Evolutionary conservation across 441 rosid genomes (phyloP), one percentile per base, ranked within the genome.

Genomic region (Breynia disticha): DNA sequence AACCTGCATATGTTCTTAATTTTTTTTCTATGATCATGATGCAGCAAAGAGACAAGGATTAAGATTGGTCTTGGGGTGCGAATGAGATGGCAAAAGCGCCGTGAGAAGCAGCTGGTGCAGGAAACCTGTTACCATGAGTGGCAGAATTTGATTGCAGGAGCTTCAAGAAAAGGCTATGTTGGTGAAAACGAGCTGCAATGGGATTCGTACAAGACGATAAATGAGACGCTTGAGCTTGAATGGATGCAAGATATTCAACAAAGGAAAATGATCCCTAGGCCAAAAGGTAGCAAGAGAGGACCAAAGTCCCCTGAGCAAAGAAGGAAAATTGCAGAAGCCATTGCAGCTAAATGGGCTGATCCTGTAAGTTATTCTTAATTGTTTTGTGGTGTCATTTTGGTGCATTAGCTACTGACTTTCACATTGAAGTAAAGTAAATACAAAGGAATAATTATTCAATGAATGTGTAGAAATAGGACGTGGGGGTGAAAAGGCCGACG

Each of bases 311-410:
- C 72, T 0, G 95, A 93, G 59, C 98, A 93, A 45, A 75, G 76
- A 79, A 79, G 70, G 75, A 93, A 78, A 78, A 93, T 93, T 22
- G 91, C 97, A 13, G 90, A 75, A 62, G 88, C 98, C 55, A 88
- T 93, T 64, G 81, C 95, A 65, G 97, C 95, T 63, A 93, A 93
- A 72, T 93, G 98, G 98, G 88, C 90, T 56, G 85, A 88, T 79
- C 90, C 98, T 52, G 98, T 93, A 62, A 86, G 98, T 73, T 20
- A 21, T 5, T 32, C 10, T 46, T 15, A 24, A 19, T 45, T 55
- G 17, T 56, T 45, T 16, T 55, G 39, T 35, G 50, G 15, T 50
- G 2, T 20, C 14, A 46, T 19, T 43, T 42, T 24, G 44, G 12
- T 52, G 10, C 19, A 14, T 16, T 46, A 14, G 16, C 16, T 2